Conservation (phyloP, 805 yeast species). For the Candida ipomoeae region DNA sequence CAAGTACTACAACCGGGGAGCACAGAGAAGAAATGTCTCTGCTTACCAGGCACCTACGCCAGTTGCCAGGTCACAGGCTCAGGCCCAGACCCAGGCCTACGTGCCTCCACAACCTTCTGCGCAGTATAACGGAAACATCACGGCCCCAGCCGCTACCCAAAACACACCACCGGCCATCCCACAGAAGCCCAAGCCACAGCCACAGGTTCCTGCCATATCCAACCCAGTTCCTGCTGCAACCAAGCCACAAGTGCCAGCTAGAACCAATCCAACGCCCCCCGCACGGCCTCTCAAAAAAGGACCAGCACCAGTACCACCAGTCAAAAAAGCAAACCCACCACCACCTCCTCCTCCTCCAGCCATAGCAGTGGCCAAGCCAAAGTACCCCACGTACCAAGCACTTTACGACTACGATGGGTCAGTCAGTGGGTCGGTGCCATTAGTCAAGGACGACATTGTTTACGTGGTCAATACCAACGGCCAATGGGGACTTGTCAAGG, state of each 20-base stretch:
- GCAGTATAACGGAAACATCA: constrained; percentile 11
- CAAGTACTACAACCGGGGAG: constrained; percentile 38
- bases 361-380: constrained; percentile 49
- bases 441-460: constrained; percentile 71
- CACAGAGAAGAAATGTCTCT: constrained; percentile 9
- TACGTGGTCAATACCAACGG: constrained; percentile 70
- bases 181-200: constrained; percentile 13
- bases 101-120: constrained; percentile 15
- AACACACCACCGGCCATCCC: constrained; percentile 8
- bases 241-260: constrained; percentile 11
- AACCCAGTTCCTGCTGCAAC: not conserved
- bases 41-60: constrained; percentile 17
- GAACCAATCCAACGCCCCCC: constrained; percentile 20
- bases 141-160: constrained; percentile 10
- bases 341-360: constrained; percentile 64
- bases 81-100: constrained; percentile 10
- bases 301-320: constrained; percentile 63
- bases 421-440: constrained; percentile 75
- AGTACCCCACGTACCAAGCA: constrained; percentile 77
- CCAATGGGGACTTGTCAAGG: constrained; percentile 93
- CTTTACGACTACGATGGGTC: constrained; percentile 86
- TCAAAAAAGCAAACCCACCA: constrained; percentile 31
- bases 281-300: constrained; percentile 28
- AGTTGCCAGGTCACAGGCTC: constrained; percentile 13
- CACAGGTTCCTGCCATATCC: constrained; percentile 12